Base-by-base conservation (phyloP, 2,329 filamentous ascomycete genomes). In the Calonectria montana region DNA sequence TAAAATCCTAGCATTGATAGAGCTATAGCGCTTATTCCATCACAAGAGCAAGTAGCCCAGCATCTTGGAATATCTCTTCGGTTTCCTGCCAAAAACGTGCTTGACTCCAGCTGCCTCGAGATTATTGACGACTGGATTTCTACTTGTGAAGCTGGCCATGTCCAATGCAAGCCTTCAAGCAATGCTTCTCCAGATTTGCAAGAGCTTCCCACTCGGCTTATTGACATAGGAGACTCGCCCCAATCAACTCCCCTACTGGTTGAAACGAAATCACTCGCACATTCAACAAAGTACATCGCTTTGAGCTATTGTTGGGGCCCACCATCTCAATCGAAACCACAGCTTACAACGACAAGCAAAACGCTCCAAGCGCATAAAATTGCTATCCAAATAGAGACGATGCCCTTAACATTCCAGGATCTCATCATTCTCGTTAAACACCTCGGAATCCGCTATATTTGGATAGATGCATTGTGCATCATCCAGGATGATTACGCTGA, bases 401-500 rank as follows among this genome's bases (percentile, higher is more conserved):
- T 62, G 57, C 57, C 57, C 13, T 25, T 62, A 21, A 62, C 57
- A 16, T 62, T 62, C n/a, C 57, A 62, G 16, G 57, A 62, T 29
- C 57, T 62, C 2, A 31, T 62, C 8, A 16, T 43, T 6, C 35
- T 62, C 1, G 57, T n/a, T 2, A 43, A 29, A 13, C 37, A 62
- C 18, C 27, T 62, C 18, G 39, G 31, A 5, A 29, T 62, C 15
- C 39, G 57, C 12, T 62, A 62, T 9, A 39, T 62, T 13, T 45
- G 62, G 62, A 65, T 65, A 29, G 62, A 65, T 39, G 41, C 62
- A 5, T 23, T 65, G 25, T 65, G 62, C n/a, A 65, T 65, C 13
- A 13, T 65, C 4, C 43, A 65, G 27, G 62, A 65, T 41, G 62
- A 65, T 25, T 13, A 50, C 8, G 12, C 27, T 48, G 62, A 65